phyloP scores from a whole-genome alignment of 2,329 filamentous ascomycete genomes.

The Escovopsis weberi region DNA sequence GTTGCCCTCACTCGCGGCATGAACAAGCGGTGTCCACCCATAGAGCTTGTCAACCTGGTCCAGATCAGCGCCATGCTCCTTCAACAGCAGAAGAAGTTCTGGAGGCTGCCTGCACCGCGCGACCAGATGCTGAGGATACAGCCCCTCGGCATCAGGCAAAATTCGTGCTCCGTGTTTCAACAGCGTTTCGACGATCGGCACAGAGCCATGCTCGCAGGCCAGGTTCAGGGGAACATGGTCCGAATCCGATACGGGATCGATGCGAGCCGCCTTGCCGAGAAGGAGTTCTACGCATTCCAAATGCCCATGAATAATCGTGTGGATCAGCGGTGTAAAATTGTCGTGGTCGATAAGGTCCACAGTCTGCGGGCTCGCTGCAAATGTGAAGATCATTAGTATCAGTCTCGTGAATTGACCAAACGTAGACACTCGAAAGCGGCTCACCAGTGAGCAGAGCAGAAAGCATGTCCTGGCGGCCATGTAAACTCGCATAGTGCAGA shows the following conservation, averaged over 20 bases:
- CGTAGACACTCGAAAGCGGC: constrained; percentile 4
- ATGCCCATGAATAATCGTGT: constrained; percentile 82
- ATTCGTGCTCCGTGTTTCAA: constrained; percentile 68
- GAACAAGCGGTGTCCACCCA: constrained; percentile 91
- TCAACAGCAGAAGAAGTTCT: constrained; percentile 63
- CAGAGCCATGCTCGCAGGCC: constrained; percentile 83
- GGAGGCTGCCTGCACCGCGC: constrained; percentile 76
- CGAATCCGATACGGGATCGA: constrained; percentile 72
- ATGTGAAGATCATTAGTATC: constrained; percentile 5
- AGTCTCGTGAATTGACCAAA: too few species aligned
- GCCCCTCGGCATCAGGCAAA: constrained; percentile 85
- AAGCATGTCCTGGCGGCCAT: constrained; percentile 76
- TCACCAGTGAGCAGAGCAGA: constrained; percentile 53
- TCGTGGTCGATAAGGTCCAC: constrained; percentile 88
- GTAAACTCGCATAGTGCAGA: constrained; percentile 91
- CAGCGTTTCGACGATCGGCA: constrained; percentile 71
- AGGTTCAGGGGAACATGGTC: constrained; percentile 92
- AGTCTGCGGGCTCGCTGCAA: constrained; percentile 51
- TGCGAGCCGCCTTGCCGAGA: constrained; percentile 62
- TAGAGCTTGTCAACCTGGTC: constrained; percentile 92
- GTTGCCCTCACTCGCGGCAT: constrained; percentile 92
- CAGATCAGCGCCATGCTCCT: constrained; percentile 75
- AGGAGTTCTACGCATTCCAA: constrained; percentile 67
- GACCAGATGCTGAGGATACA: constrained; percentile 94
- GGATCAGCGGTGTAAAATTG: constrained; percentile 91